phyloP scores from a whole-genome alignment of 441 rosid genomes.

The Raphanus hybrid region DNA sequence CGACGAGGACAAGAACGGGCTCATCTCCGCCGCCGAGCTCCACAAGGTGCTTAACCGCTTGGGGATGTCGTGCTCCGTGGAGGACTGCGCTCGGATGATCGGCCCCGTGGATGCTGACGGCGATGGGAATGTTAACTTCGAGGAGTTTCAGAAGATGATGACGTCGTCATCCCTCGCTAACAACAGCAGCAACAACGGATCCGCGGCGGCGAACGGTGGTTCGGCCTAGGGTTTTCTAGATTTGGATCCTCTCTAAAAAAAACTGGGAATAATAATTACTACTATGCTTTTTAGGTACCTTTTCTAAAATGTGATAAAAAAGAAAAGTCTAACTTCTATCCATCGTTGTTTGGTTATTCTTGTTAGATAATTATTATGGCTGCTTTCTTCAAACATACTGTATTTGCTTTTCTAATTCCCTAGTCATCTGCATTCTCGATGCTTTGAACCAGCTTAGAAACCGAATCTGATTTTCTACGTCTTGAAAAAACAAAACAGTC shows the following conservation, averaged over 20 bases:
- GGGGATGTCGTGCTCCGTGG: conserved; percentile 55
- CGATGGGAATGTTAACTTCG: conserved; percentile 62
- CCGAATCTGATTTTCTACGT: neutral
- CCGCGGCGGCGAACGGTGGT: conserved; percentile 22
- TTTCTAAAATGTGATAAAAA: neutral
- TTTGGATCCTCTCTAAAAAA: conserved; percentile 15
- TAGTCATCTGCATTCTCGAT: too few species aligned
- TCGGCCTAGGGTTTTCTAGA: conserved; percentile 24
- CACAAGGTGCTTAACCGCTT: conserved; percentile 56
- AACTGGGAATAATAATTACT: conserved; percentile 24
- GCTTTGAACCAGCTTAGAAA: neutral
- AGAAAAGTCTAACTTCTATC: neutral
- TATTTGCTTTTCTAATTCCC: too few species aligned
- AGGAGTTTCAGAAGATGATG: conserved; percentile 75
- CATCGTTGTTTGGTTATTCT: too few species aligned
- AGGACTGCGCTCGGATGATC: conserved; percentile 59
- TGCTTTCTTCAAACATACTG: too few species aligned
- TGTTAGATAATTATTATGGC: neutral
- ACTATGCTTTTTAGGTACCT: neutral
- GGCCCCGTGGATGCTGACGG: conserved; percentile 60
- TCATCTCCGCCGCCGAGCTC: conserved; percentile 62
- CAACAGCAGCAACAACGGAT: conserved; percentile 23
- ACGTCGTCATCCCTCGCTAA: conserved; percentile 33
- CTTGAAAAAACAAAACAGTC: neutral
- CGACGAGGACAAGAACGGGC: conserved; percentile 67